Base-by-base conservation (phyloP, 164 flowering plant species). In the Umbilicus rupestris region DNA sequence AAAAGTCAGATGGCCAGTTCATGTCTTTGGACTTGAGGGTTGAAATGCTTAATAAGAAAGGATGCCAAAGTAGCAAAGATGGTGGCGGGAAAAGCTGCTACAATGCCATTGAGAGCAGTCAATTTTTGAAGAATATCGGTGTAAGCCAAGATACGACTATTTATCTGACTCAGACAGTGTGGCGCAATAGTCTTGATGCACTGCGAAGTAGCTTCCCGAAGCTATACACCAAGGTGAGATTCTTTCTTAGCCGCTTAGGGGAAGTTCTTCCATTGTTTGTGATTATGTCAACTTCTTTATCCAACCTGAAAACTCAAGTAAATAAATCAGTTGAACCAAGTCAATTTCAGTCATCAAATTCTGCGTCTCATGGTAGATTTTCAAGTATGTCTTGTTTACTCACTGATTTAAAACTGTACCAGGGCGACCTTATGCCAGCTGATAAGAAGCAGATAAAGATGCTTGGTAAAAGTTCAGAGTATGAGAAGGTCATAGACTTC, bases 141-240 rank as follows among this genome's bases (percentile, higher is more conserved):
- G 91, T 84, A 42, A 73, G 75, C 30, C 79, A 71, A 70, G 96
- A 84, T 46, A 91, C 95, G 10, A 78, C 90, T 3, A 74, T 91
- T 28, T 94, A 94, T 65, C 63, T 94, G 75, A 89, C 98, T 65
- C 85, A 89, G 66, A 68, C 95, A 11, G 71, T 74, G 69, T 94
- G 98, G 97, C 82, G 87, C 60, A 76, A 73, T 73, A 82, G 88
- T 74, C 89, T 91, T 62, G 79, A 83, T 69, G 74, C 78, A 65
- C 75, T 94, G 50, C 89, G 83, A 78, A 85, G 82, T 37, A 66
- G 80, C 64, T 94, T 94, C 77, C 98, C 96, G 1, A 91, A 81
- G 72, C 85, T 87, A 17, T 89, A 86, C 65, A 89, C 93, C 33
- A 94, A 94, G 96, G 98, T 94, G 52, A 67, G 17, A 3, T 15